phyloP scores from a whole-genome alignment of 805 yeast genomes.

The Sungouiozyma ichnusensis region DNA sequence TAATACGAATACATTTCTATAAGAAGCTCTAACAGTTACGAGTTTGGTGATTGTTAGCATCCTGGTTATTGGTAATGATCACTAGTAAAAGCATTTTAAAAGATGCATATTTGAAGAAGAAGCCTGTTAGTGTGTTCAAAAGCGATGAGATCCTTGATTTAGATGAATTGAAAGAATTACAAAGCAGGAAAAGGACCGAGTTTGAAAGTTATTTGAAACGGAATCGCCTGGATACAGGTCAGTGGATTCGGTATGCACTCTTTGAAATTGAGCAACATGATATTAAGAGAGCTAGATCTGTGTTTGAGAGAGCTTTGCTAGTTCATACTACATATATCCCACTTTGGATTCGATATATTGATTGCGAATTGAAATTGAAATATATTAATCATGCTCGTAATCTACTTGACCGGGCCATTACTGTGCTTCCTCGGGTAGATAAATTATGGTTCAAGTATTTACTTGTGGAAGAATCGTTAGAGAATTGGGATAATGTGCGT shows the following conservation, averaged over 20 bases:
- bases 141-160: slow-evolving; percentile 49
- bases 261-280: slow-evolving; percentile 81
- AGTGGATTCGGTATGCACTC: slow-evolving; percentile 86
- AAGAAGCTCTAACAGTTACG: too few species aligned
- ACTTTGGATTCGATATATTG: slow-evolving; percentile 77
- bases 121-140: slow-evolving; percentile 25
- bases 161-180: slow-evolving; percentile 71
- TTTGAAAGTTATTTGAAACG: slow-evolving; percentile 81
- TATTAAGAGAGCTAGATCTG: slow-evolving; percentile 66
- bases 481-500: slow-evolving; percentile 51
- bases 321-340: slow-evolving; percentile 70
- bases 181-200: slow-evolving; percentile 66
- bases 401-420: slow-evolving; percentile 66
- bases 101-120: slow-evolving; percentile 43
- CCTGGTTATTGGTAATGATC: too few species aligned
- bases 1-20: too few species aligned
- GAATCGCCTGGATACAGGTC: slow-evolving; percentile 70
- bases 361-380: slow-evolving; percentile 58
- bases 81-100: slow-evolving; percentile 54
- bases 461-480: slow-evolving; percentile 70
- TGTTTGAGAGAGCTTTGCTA: slow-evolving; percentile 78
- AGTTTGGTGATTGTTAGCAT: too few species aligned
- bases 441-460: slow-evolving; percentile 82
- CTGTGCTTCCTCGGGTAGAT: slow-evolving; percentile 64
- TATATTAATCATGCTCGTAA: slow-evolving; percentile 86